A percentile compares a stretch with the other conserved stretches of the same genome.
phyloP scores from a whole-genome alignment of 2,329 filamentous ascomycete genomes.

The Lomentospora prolificans region DNA sequence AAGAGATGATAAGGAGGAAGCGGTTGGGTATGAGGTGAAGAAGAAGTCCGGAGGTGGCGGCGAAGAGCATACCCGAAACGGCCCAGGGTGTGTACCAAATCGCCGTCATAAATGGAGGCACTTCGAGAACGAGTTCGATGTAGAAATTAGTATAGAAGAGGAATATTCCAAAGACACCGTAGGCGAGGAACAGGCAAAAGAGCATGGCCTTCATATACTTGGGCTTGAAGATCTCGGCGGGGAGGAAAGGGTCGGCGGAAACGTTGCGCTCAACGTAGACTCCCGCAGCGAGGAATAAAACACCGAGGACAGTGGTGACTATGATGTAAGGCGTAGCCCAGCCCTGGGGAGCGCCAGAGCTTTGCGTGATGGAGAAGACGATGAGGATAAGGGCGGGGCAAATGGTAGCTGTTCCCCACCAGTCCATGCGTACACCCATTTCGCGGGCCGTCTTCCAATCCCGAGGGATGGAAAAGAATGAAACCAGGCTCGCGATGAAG shows the following conservation, averaged over 20 bases:
- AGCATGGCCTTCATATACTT: constrained; percentile 50
- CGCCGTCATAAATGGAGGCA: constrained; percentile 42
- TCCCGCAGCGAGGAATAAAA: constrained; percentile 39
- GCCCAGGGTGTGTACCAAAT: constrained; percentile 51
- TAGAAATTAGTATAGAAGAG: constrained; percentile 57
- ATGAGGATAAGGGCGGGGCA: constrained; percentile 50
- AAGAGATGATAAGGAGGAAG: constrained; percentile 41
- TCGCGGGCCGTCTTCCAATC: constrained; percentile 21
- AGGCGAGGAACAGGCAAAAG: constrained; percentile 38
- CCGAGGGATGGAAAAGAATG: constrained; percentile 27
- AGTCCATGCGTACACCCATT: constrained; percentile 44
- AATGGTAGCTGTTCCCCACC: constrained; percentile 43
- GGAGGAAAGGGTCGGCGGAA: constrained; percentile 50
- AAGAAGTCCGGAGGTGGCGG: constrained; percentile 40
- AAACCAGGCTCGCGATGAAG: constrained; percentile 36
- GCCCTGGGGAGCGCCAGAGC: constrained; percentile 47
- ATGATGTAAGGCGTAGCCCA: constrained; percentile 59
- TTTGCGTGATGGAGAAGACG: constrained; percentile 59
- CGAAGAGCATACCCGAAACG: constrained; percentile 47
- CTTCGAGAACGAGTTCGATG: constrained; percentile 42
- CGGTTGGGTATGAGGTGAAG: constrained; percentile 46
- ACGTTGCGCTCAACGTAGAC: constrained; percentile 56
- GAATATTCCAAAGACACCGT: constrained; percentile 50
- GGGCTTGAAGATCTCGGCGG: constrained; percentile 52
- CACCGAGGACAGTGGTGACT: constrained; percentile 47